A percentile compares a stretch with the other conserved stretches of the same genome.
Conservation (phyloP, 2,329 filamentous ascomycete genomes). For the Venturia oleaginea region DNA sequence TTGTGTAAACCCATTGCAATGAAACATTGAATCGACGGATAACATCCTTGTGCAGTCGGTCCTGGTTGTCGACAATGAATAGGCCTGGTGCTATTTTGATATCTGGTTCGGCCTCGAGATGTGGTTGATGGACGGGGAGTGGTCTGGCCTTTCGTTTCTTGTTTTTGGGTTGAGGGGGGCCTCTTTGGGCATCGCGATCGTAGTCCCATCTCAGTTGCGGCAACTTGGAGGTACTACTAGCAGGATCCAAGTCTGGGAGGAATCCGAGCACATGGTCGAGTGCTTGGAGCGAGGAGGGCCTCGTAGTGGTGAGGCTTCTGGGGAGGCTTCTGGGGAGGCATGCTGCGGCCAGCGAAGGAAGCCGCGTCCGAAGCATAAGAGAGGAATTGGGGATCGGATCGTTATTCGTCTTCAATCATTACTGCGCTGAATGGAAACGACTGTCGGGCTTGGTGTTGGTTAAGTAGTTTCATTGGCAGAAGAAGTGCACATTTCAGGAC, state of each 20-base stretch:
- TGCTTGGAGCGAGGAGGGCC: not conserved
- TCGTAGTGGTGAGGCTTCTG: not conserved
- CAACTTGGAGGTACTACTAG: conserved; percentile 1
- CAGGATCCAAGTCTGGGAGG: not conserved
- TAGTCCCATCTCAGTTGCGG: not conserved
- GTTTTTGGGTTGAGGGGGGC: not conserved
- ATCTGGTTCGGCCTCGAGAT: not conserved
- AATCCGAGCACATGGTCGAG: not conserved
- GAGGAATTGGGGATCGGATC: not conserved
- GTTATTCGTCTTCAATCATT: not conserved
- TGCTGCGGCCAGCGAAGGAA: not conserved
- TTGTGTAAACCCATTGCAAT: not conserved
- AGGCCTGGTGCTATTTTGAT: not conserved
- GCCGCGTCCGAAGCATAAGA: not conserved
- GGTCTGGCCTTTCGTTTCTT: not conserved
- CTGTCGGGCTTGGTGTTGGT: not conserved
- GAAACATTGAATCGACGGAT: not conserved
- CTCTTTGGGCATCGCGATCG: not conserved
- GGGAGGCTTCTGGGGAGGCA: not conserved
- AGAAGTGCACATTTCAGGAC: no score
- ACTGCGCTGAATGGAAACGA: not conserved
- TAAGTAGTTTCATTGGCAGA: not conserved
- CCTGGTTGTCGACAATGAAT: not conserved
- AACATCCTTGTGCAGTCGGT: not conserved
- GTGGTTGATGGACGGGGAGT: not conserved